Base-by-base conservation (phyloP, 768 basidiomycete species). In the Lentinula edodes region DNA sequence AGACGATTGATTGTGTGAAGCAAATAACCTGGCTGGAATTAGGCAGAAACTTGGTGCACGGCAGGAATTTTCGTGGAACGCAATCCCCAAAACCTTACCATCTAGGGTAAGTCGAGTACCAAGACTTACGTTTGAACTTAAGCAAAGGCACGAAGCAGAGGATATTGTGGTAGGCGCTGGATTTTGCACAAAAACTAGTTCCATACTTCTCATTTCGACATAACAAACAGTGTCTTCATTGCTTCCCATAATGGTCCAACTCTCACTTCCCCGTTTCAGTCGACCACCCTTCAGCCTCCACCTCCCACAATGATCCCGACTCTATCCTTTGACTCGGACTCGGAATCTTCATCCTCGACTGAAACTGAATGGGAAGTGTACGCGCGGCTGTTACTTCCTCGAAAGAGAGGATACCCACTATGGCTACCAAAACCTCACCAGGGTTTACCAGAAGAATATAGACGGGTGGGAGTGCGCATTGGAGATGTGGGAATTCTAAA, bases 401-500 rank as follows among this genome's bases (percentile, higher is more conserved):
- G 66, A 46, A 62, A 68, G 15, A 70, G 72, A 36, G 78, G 77
- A 1, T 73, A 72, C 56, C 75, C 75, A 2, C 61, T 76, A 23
- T 76, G 72, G 74, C 67, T 69, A 9, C 77, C 76, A 7, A 70
- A 73, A 32, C 71, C 72, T 7, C 67, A 71, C 42, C 58, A 54
- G 34, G 61, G 45, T 9, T 62, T 72, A 6, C 70, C 71, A 18
- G 54, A 60, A 4, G 66, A 67, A 18, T 70, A 72, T 52, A 67
- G 65, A 53, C 63, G 60, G 6, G 59, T 66, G 41, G 76, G 76
- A 0, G 68, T 74, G 46, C 70, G 62, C 34, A 75, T 78, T 43
- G 77, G 78, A 1, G 78, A 78, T 56, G 72, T 78, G 10, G 75
- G 75, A 9, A 67, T 76, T n/a, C 61, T 79, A 20, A 68, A 73